Evolutionary conservation across 2,329 filamentous ascomycete species (phyloP), one percentile per base, ranked within the genome.

Genomic region (Pseudocercospora cruenta): DNA sequence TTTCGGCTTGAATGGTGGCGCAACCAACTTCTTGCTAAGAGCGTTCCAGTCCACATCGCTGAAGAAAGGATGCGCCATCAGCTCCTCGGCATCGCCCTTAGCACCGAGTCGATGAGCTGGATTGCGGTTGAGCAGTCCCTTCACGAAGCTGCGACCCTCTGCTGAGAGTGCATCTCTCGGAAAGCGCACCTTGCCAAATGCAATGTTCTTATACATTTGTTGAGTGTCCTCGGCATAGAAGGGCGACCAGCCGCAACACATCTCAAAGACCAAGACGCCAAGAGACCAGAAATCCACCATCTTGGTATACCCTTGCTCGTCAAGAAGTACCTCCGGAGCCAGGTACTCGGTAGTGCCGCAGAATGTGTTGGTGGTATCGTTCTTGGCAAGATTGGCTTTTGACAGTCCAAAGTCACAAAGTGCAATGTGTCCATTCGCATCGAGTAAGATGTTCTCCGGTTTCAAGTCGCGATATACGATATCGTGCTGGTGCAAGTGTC

Each of bases 121-220:
- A 78, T 99, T 99, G 76, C 95, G 89, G 82, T 99, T 99, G 63
- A 99, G 87, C 68, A 99, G 83, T 21, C 95, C 95, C 84, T 99
- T 99, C 76, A 99, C 95, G 75, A 99, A 99, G 80, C 97, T 98
- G 66, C 95, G 88, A 66, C 95, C 95, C 79, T 99, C 95, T 47
- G 93, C 91, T 67, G 93, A 97, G 33, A 99, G 83, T 1, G 95
- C 96, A 79, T 99, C 95, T 71, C 94, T 88, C 7, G 95, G 95
- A 79, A 99, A 99, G 67, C 95, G 87, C 65, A 99, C 95, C 78
- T 99, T 99, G 77, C 95, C 95, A 76, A 99, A 99, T 0, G 95
- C 95, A 78, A 99, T 99, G 82, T 99, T 99, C 85, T 99, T 99
- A 84, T 99, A 99, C 95, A 99, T 99, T 79, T 99, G 95, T 80